A percentile compares a stretch with the other conserved stretches of the same genome.
phyloP scores from a whole-genome alignment of 176 grass and related monocot genomes.

The Oryza longistaminata region DNA sequence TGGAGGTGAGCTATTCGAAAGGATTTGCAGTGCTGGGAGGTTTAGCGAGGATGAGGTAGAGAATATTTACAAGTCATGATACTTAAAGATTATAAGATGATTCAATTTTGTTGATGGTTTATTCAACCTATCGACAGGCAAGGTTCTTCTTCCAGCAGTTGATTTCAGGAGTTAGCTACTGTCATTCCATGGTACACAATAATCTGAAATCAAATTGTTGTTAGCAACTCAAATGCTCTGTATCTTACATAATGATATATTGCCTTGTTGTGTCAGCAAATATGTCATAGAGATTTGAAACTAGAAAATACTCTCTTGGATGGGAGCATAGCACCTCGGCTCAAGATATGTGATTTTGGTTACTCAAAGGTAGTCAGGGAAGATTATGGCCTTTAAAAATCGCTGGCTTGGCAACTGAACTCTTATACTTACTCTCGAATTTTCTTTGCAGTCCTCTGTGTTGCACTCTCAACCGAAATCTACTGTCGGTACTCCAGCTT shows the following conservation, averaged over 20 bases:
- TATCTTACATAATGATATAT: conserved; percentile 11
- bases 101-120: conserved; percentile 29
- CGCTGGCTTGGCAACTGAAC: conserved; percentile 20
- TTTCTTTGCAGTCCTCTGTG: conserved; percentile 67
- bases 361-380: conserved; percentile 76
- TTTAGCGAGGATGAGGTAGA: conserved; percentile 97
- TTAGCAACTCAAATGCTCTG: neutral
- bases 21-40: conserved; percentile 86
- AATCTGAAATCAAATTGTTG: conserved; percentile 5
- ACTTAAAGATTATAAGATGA: neutral
- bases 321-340: conserved; percentile 78
- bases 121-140: conserved; percentile 51
- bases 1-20: conserved; percentile 90
- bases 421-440: conserved; percentile 12
- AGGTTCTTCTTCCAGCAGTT: conserved; percentile 99
- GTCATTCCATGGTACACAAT: conserved; percentile 87
- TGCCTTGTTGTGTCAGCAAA: conserved; percentile 62
- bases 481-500: conserved; percentile 93
- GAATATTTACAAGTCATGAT: conserved; percentile 4
- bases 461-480: conserved; percentile 97
- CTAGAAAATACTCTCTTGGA: conserved; percentile 98
- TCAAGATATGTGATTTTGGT: conserved; percentile 99
- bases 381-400: conserved; percentile 3
- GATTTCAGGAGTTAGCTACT: conserved; percentile 97
- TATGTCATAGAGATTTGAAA: conserved; percentile 96